phyloP scores from a whole-genome alignment of 306 rosid species.

The apple (Malus domestica) region DNA sequence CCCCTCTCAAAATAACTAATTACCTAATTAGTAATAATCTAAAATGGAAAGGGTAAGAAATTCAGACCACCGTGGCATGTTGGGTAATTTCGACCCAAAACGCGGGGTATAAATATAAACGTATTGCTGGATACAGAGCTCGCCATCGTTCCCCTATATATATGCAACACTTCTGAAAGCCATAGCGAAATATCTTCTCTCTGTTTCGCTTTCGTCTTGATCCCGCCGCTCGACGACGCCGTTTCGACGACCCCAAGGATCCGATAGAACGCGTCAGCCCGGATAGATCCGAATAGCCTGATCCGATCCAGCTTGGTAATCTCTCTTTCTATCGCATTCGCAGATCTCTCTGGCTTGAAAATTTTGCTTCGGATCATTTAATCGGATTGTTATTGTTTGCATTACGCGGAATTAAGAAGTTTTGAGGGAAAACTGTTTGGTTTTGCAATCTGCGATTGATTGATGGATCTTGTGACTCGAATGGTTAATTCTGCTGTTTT shows the following conservation, averaged over 20 bases:
- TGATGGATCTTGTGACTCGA: not conserved
- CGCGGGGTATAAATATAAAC: not conserved
- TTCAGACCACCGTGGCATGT: not conserved
- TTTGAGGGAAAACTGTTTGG: not conserved
- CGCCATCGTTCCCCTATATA: conserved; percentile 2
- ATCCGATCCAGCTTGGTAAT: conserved; percentile 15
- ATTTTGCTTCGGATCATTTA: not conserved
- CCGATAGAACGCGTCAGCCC: not conserved
- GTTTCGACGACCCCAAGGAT: not conserved
- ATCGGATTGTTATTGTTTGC: not conserved
- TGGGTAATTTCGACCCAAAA: not conserved
- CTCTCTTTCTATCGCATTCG: not conserved
- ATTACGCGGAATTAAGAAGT: not conserved
- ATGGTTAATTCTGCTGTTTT: not conserved
- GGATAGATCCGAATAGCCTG: conserved; percentile 8
- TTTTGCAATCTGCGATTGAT: not conserved
- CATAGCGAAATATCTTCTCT: not conserved
- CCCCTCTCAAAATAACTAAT: not conserved
- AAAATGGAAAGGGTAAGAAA: not conserved
- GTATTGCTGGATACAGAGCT: not conserved
- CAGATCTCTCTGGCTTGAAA: conserved; percentile 1
- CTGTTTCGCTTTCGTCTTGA: not conserved
- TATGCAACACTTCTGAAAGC: not conserved
- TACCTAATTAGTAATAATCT: not conserved
- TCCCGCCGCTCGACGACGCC: conserved; percentile 31